Evolutionary conservation across 2,329 filamentous ascomycete species (phyloP), one percentile per base, ranked within the genome.

Genomic region (Emergomyces pasteurianus): DNA sequence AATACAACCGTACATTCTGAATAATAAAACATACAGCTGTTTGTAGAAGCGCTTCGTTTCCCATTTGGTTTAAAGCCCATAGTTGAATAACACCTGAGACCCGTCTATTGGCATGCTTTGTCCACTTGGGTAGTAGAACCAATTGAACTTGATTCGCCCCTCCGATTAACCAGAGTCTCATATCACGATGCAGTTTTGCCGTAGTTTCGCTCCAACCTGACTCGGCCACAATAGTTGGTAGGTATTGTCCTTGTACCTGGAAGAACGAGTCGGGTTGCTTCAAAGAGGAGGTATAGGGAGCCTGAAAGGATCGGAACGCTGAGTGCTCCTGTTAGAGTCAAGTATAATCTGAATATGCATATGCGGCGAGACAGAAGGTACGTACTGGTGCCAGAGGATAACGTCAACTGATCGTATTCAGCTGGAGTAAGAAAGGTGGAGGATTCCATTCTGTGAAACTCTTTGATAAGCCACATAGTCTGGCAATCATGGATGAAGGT

Each of bases 161-260:
- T 58, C 55, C 55, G 28, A 58, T 28, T 58, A 58, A 21, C 55
- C 55, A 58, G 34, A 58, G 55, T 58, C 38, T 58, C 38, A 43
- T 43, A 43, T 58, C 38, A 46, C 55, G 38, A 34, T 47, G 55
- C 42, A 21, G 55, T 6, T 43, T 23, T 58, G 34, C 23, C 21
- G 38, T 58, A 43, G 55, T 42, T 26, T 58, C 55, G n/a, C 38
- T 26, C 38, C 55, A 58, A 10, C 55, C 55, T 58, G 42, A 43
- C 36, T 46, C 18, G 36, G 26, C 21, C 55, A 58, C 55, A 34
- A 58, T 58, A n/a, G 55, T 26, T 42, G 55, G 55, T 58, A 58
- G 36, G 38, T 58, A 28, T 42, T 58, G 23, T 18, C 8, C 23
- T 31, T 31, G 23, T 50, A 50, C 47, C 47, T 31, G 21, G 47